phyloP scores from a whole-genome alignment of 83 land plant genomes.

The Diphasiastrum complanatum region DNA sequence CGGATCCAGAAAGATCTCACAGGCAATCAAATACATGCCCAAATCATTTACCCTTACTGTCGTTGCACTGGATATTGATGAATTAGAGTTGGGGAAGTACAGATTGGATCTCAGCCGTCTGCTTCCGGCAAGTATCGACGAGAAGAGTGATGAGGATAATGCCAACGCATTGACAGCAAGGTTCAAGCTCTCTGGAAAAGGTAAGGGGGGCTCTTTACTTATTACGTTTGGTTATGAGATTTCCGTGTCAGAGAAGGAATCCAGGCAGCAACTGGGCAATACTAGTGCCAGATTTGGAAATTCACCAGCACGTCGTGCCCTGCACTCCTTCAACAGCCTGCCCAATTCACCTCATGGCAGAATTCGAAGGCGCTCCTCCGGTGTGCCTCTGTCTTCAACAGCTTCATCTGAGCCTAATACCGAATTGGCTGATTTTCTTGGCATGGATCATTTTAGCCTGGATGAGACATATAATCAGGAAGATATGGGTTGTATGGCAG shows the following conservation, averaged over 20 bases:
- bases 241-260: constrained; percentile 13
- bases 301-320: constrained; percentile 11
- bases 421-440: constrained; percentile 11
- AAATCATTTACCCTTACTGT: constrained; percentile 11
- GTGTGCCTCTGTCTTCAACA: constrained; percentile 15
- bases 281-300: constrained; percentile 17
- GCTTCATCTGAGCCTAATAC: constrained; percentile 21
- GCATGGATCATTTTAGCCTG: constrained; percentile 26
- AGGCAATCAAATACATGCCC: constrained; percentile 4
- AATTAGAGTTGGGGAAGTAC: constrained; percentile 33
- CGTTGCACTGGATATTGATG: constrained; percentile 31
- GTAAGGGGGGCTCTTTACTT: constrained; percentile 33
- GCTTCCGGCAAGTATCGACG: constrained; percentile 24
- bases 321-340: constrained; percentile 18
- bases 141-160: constrained; percentile 18
- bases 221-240: constrained; percentile 36
- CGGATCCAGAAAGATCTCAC: not conserved
- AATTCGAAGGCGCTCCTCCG: constrained; percentile 11
- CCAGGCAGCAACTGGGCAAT: not conserved
- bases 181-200: constrained; percentile 40
- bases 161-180: constrained; percentile 31
- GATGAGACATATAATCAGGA: constrained; percentile 7
- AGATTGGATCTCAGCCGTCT: constrained; percentile 36
- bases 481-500: not conserved
- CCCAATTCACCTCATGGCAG: constrained; percentile 25